phyloP scores from a whole-genome alignment of 768 basidiomycete genomes.

The Cystobasidium tubakii region DNA sequence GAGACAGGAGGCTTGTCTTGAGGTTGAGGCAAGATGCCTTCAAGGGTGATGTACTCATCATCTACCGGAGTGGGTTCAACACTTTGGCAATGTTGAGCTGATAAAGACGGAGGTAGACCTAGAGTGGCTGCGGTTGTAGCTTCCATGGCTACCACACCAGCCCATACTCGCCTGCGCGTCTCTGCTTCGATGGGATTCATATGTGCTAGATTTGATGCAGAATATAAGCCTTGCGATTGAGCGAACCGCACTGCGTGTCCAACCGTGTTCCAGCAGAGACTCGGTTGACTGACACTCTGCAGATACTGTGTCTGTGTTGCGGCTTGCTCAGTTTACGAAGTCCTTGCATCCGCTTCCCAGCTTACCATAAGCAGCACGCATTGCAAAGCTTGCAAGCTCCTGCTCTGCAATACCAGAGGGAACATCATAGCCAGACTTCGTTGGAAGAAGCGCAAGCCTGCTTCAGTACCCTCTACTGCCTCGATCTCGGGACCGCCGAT shows the following conservation, averaged over 20 bases:
- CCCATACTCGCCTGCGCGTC: not conserved
- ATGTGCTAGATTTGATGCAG: not conserved
- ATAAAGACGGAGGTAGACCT: constrained; percentile 8
- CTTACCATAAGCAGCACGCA: constrained; percentile 12
- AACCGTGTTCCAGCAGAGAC: constrained; percentile 13
- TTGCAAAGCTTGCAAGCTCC: constrained; percentile 12
- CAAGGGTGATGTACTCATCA: not conserved
- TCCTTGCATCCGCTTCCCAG: too few relatives aligned
- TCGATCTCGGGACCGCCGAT: not conserved
- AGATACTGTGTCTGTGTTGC: not conserved
- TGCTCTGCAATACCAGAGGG: not conserved
- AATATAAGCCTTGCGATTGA: constrained; percentile 1
- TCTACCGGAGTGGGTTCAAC: not conserved
- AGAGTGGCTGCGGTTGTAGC: not conserved
- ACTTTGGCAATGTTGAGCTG: not conserved
- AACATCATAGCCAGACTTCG: not conserved
- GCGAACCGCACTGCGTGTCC: constrained; percentile 14
- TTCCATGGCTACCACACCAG: constrained; percentile 6
- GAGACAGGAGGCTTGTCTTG: not conserved
- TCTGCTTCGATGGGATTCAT: constrained; percentile 15
- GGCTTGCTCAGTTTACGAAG: not conserved
- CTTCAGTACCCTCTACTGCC: not conserved
- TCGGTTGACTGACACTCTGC: not conserved
- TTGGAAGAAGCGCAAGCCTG: constrained; percentile 5
- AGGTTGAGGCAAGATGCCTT: not conserved